Percentiles rank a stretch among this genome's conserved stretches.
Conservation (phyloP, 805 yeast genomes). For the Saccharomycopsis oosterbeekiorum region DNA sequence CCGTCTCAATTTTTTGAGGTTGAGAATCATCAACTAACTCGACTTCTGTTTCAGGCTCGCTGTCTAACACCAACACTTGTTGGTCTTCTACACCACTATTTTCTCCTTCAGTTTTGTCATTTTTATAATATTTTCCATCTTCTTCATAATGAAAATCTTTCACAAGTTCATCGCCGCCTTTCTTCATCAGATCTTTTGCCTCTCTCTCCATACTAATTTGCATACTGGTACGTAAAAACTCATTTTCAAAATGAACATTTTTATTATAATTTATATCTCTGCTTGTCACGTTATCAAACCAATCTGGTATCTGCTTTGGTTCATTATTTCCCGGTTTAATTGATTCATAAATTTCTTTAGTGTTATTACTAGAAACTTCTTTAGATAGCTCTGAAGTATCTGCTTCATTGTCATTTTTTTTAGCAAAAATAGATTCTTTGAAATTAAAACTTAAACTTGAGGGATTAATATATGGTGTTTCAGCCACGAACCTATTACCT, state of each 20-base stretch:
- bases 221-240: neutral
- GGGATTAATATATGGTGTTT: neutral
- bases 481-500: neutral
- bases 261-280: neutral
- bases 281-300: slow-evolving; percentile 22
- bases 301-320: slow-evolving; percentile 23
- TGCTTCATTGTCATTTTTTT: neutral
- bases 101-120: neutral
- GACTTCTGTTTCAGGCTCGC: slow-evolving; percentile 11
- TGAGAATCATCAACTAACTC: neutral
- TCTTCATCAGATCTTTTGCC: neutral
- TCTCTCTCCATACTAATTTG: neutral
- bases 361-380: neutral
- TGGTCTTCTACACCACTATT: neutral
- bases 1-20: neutral
- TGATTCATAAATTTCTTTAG: slow-evolving; percentile 5
- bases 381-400: neutral
- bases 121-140: neutral
- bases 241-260: slow-evolving; percentile 1
- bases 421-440: slow-evolving; percentile 17
- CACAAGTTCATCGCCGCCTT: slow-evolving; percentile 6
- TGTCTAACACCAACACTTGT: slow-evolving; percentile 7
- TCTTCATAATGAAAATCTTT: slow-evolving; percentile 6
- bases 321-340: neutral
- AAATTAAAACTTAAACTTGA: slow-evolving; percentile 3